phyloP scores from a whole-genome alignment of 164 flowering plant species.

The Chimonanthus praecox region DNA sequence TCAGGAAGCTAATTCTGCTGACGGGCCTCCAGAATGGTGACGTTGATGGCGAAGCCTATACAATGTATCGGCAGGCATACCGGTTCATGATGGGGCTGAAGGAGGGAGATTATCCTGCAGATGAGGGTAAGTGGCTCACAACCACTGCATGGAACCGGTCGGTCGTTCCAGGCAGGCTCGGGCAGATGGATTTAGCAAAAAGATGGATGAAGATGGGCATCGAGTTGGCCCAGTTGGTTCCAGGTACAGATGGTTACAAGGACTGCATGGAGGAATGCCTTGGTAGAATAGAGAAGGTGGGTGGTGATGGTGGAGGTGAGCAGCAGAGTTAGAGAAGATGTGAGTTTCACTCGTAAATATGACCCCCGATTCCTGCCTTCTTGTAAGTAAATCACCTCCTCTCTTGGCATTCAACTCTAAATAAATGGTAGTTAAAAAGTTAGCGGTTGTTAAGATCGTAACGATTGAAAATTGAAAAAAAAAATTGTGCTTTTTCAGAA shows the following conservation, averaged over 20 bases:
- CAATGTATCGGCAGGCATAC: constrained; percentile 67
- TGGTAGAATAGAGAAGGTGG: constrained; percentile 30
- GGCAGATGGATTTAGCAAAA: constrained; percentile 45
- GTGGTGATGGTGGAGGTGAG: neutral
- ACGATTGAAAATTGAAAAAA: no score
- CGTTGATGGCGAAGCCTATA: constrained; percentile 50
- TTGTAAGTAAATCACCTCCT: no score
- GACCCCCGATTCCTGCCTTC: no score
- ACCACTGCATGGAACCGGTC: constrained; percentile 92
- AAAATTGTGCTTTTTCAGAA: no score
- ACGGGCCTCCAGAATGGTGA: constrained; percentile 16
- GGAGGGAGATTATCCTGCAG: constrained; percentile 74
- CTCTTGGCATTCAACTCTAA: no score
- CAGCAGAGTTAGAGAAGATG: neutral
- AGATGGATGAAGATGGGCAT: constrained; percentile 81
- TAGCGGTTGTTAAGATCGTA: no score
- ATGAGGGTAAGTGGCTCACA: constrained; percentile 88
- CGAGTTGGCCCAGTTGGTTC: constrained; percentile 56
- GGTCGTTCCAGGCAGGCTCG: constrained; percentile 57
- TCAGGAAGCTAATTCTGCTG: constrained; percentile 24
- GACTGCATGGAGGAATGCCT: constrained; percentile 72
- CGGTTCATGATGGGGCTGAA: constrained; percentile 76
- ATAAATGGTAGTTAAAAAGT: no score
- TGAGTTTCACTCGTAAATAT: neutral
- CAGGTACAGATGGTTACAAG: constrained; percentile 50